These are phyloP conservation scores for Aphanomyces invadans DNA, from an alignment of 352 stramenopile species.

Conservation along the genomic window DNA sequence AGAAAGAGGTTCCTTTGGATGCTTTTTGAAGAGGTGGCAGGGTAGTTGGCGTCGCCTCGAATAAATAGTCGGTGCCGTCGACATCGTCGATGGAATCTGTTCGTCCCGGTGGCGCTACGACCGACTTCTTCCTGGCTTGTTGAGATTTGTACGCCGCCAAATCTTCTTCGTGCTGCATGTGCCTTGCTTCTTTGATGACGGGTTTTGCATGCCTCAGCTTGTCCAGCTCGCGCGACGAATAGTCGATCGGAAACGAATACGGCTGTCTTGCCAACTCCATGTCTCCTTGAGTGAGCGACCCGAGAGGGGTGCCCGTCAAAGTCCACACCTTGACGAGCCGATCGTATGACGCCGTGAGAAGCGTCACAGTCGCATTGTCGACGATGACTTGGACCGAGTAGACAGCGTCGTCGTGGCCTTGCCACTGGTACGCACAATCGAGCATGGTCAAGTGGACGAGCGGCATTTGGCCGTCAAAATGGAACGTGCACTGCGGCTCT, in stretches of 20 bases:
- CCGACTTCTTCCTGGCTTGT: background rate
- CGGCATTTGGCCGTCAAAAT: slow-evolving; percentile 46
- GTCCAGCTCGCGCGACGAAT: slow-evolving; percentile 54
- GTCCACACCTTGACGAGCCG: slow-evolving; percentile 69
- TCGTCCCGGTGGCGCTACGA: no score
- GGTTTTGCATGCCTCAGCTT: slow-evolving; percentile 48
- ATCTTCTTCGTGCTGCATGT: slow-evolving; percentile 29
- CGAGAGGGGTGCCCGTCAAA: slow-evolving; percentile 53
- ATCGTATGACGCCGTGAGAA: slow-evolving; percentile 75
- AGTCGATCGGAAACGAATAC: slow-evolving; percentile 72
- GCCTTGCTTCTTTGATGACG: slow-evolving; percentile 54
- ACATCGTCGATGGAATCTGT: background rate
- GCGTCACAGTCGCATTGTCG: slow-evolving; percentile 40
- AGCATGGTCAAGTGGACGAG: slow-evolving; percentile 33
- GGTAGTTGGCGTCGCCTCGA: background rate
- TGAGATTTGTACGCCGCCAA: no score
- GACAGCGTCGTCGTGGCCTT: slow-evolving; percentile 62
- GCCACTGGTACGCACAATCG: slow-evolving; percentile 46
- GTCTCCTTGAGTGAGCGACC: slow-evolving; percentile 69
- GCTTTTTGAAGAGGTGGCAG: slow-evolving; percentile 3
- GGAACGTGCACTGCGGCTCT: slow-evolving; percentile 49
- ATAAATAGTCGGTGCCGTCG: background rate
- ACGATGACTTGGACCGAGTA: slow-evolving; percentile 69
- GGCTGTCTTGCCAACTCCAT: slow-evolving; percentile 35
- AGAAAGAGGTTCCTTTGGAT: background rate